Evolutionary conservation across 2,329 filamentous ascomycete genomes (phyloP), one percentile per base, ranked within the genome.

Genomic region (Trichoderma sp.): DNA sequence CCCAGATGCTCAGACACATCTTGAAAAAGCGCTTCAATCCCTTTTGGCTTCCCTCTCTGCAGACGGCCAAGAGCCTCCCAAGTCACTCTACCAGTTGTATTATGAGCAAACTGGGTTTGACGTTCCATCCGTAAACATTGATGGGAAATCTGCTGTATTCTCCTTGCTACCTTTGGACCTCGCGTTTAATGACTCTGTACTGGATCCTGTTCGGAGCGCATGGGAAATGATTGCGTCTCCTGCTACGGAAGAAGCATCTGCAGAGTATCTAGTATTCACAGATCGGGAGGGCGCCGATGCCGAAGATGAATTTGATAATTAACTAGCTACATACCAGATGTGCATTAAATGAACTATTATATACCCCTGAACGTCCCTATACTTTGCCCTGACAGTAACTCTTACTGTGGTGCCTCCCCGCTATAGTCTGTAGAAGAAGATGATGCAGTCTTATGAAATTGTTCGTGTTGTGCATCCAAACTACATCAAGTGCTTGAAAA

Each of bases 191-290:
- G 95, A 98, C 75, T 78, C 82, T 0, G 83, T 90, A 2, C 81
- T 98, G 11, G 87, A 89, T 7, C 81, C 88, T 30, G 92, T 97
- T 2, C 88, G 88, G 73, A 81, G 87, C 11, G 89, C 90, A 7
- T 98, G 95, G 94, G 84, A 87, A 73, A 82, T 84, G 63, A 85
- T 94, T 4, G 83, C 88, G 75, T 88, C 86, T 11, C 82, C 83
- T 1, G 85, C 86, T 5, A 83, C 80, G 1, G 83, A 83, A 21
- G 83, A 84, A 21, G 82, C 83, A 21, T 80, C 77, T 6, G 76
- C 74, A 11, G 81, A 87, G 58, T 98, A 96, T 77, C 90, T 98
- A 88, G 84, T 87, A 24, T 97, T 97, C 79, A 88, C 91, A 63
- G 92, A 96, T 73, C 87, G 93, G 28, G 91, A 94, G 78, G 86